phyloP scores from a whole-genome alignment of 2,329 filamentous ascomycete genomes.

The Rutstroemia sydowiana region DNA sequence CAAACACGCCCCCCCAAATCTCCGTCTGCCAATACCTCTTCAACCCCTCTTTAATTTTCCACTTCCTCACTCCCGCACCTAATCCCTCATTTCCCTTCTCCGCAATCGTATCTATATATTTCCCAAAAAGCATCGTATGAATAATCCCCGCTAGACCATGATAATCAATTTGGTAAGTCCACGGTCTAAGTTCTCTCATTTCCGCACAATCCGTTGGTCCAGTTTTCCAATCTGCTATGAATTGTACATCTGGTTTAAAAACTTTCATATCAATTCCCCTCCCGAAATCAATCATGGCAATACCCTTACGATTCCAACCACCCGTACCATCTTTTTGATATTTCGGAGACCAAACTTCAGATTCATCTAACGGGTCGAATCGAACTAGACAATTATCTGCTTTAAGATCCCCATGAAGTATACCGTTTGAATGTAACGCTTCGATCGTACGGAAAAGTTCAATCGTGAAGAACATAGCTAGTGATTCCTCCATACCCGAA shows the following conservation, averaged over 20 bases:
- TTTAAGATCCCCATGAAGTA: conserved; percentile 92
- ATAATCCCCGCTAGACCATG: conserved; percentile 84
- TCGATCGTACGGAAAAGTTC: conserved; percentile 89
- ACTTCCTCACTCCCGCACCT: conserved; percentile 50
- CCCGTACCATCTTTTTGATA: conserved; percentile 68
- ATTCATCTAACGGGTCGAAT: conserved; percentile 51
- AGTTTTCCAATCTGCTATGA: conserved; percentile 94
- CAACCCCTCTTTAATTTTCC: conserved; percentile 71
- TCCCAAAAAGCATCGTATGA: conserved; percentile 85
- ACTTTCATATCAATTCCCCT: conserved; percentile 87
- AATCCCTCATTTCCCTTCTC: conserved; percentile 29
- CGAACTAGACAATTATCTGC: conserved; percentile 91
- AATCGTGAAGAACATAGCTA: conserved; percentile 93
- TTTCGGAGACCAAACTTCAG: conserved; percentile 45
- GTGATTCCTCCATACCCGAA: conserved; percentile 76
- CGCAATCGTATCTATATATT: conserved; percentile 78
- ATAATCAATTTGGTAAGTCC: conserved; percentile 98
- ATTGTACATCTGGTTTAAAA: conserved; percentile 70
- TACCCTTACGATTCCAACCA: conserved; percentile 74
- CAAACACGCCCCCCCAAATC: conserved; percentile 78
- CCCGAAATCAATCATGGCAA: conserved; percentile 90
- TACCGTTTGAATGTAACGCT: conserved; percentile 67
- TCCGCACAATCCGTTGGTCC: conserved; percentile 83
- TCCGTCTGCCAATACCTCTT: conserved; percentile 98
- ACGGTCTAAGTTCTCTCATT: conserved; percentile 87